A percentile compares a stretch with the other conserved stretches of the same genome.
These are phyloP conservation scores for Penicillium ucsense DNA, from an alignment of 495 filamentous ascomycete species.

Conservation along the genomic window DNA sequence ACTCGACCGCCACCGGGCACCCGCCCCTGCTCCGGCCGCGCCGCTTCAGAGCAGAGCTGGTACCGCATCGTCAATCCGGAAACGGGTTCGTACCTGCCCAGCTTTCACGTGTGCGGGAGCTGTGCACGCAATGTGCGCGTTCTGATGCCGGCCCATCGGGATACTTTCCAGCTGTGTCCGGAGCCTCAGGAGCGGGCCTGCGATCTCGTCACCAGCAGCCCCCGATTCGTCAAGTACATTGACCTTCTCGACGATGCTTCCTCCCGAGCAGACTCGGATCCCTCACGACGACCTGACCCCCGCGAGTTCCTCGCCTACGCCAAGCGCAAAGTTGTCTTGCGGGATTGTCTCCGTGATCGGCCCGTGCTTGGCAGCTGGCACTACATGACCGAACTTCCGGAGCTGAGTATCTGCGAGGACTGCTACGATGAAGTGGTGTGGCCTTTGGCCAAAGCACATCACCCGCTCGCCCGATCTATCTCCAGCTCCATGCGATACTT, in stretches of 20 bases:
- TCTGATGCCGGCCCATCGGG: slow-evolving; percentile 40
- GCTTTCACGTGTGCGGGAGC: slow-evolving; percentile 48
- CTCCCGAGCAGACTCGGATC: slow-evolving; percentile 29
- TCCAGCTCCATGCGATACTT: slow-evolving; percentile 33
- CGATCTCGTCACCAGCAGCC: slow-evolving; percentile 40
- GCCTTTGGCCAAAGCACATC: slow-evolving; percentile 45
- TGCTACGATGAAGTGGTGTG: slow-evolving; percentile 62
- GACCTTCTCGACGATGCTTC: slow-evolving; percentile 50
- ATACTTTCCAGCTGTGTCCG: slow-evolving; percentile 34
- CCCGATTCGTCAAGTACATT: slow-evolving; percentile 51
- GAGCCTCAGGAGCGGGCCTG: slow-evolving; percentile 31
- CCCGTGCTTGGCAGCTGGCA: slow-evolving; percentile 46
- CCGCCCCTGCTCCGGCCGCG: slow-evolving; percentile 42
- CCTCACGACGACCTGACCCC: slow-evolving; percentile 33
- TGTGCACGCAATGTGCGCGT: slow-evolving; percentile 44
- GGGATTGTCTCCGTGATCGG: slow-evolving; percentile 46
- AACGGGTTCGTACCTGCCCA: slow-evolving; percentile 37
- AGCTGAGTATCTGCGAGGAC: slow-evolving; percentile 60
- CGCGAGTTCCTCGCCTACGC: slow-evolving; percentile 41
- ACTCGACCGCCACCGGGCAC: slow-evolving; percentile 34
- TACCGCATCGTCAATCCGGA: slow-evolving; percentile 48
- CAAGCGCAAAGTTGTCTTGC: slow-evolving; percentile 37
- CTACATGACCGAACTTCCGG: slow-evolving; percentile 50
- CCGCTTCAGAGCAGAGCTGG: slow-evolving; percentile 42
- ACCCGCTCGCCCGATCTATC: slow-evolving; percentile 49